Base-by-base conservation (phyloP, 768 basidiomycete species). In the Leucocoprinus sp. region DNA sequence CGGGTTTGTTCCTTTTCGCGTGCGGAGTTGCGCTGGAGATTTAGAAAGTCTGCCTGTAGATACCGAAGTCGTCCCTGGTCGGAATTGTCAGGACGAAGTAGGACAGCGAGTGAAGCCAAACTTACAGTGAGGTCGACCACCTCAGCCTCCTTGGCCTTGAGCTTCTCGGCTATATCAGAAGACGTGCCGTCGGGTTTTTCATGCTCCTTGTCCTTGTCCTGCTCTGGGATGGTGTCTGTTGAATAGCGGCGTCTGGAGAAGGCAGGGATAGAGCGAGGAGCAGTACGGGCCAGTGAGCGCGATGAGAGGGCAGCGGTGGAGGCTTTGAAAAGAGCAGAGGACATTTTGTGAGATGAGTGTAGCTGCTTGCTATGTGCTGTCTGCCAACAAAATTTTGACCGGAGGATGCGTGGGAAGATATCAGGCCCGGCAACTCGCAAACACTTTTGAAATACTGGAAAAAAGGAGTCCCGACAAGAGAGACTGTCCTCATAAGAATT, bases 31-130 rank as follows among this genome's bases (percentile, higher is more conserved):
- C 93, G 86, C 60, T 93, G 92, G 35, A 96, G 74, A 64, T 98
- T 99, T 35, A 95, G 68, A 65, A 92, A 93, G 68, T 99, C 96
- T 55, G 96, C 96, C 60, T 93, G 85, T 48, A 89, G 72, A 61
- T 97, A 96, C 37, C 86, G 82, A 55, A 96, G 72, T 52, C 92
- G 88, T 60, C 82, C 75, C 95, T 47, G 24, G 96, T 62, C 15
- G 29, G 7, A 47, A 38, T 52, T 47, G 34, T 39, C 22, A 24
- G 49, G 21, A 51, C 23, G 24, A 28, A 42, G 34, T 43, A 38
- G 48, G 50, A 36, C 15, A 50, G 5, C 37, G 53, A 48, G 47
- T 51, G 54, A 31, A 38, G 21, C 21, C 29, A 14, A 28, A 68
- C 85, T 54, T 56, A 92, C 90, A 51, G 82, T 89, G 50, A 92